These are phyloP conservation scores for Salix arbutifolia DNA, from an alignment of 345 rosid genomes.

Conservation along the genomic window DNA sequence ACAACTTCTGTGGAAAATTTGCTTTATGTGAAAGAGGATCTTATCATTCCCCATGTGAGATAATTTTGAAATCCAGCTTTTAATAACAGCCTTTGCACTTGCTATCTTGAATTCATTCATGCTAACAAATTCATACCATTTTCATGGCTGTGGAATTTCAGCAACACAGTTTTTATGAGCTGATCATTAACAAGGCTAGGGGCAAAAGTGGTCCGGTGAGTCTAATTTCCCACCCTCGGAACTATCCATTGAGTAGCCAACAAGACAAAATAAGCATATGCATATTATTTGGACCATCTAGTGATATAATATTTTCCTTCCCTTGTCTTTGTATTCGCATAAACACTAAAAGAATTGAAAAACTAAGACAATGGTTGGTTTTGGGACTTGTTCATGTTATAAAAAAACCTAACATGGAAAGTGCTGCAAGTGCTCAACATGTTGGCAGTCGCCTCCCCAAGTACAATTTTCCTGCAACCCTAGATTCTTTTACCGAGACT, in stretches of 20 bases:
- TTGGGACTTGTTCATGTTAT: neutral
- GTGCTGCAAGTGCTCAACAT: neutral
- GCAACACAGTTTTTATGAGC: conserved; percentile 99
- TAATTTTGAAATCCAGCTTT: neutral
- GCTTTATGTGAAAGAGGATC: conserved; percentile 97
- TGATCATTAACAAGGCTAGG: conserved; percentile 91
- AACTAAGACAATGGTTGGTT: neutral
- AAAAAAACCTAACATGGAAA: neutral
- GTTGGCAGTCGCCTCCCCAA: neutral
- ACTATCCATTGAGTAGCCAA: neutral
- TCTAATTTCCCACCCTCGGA: conserved; percentile 1
- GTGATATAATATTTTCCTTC: neutral
- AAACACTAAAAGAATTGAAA: neutral
- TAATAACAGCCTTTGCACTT: neutral
- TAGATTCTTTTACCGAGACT: neutral
- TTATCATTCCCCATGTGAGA: conserved; percentile 95
- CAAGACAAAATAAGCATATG: neutral
- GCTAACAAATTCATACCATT: conserved; percentile 8
- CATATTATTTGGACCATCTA: neutral
- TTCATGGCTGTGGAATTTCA: conserved; percentile 36
- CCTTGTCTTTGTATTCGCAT: neutral
- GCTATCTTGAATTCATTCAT: neutral
- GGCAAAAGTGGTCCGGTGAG: conserved; percentile 99
- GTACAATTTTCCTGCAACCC: neutral
- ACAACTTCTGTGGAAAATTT: conserved; percentile 90